Evolutionary conservation across 2,329 filamentous ascomycete genomes (phyloP), one percentile per base, ranked within the genome.

Genomic region (Scolecobasidium constrictum): DNA sequence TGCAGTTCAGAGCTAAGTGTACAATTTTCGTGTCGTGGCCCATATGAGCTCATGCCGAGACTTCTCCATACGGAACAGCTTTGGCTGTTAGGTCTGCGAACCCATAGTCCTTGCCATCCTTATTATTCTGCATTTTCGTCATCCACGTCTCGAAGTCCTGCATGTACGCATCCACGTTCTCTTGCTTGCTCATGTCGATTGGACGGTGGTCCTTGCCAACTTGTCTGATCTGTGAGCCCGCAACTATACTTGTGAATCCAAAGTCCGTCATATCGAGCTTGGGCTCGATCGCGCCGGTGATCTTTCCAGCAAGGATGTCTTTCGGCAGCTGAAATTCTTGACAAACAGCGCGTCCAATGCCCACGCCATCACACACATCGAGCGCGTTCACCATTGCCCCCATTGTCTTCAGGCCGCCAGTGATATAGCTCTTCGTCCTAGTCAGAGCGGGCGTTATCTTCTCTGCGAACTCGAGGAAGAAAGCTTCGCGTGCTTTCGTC

Each of bases 391-490:
- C 68, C 76, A 81, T 79, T 2, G 68, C 77, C 16, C 58, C 61
- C 0, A 65, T 68, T 1, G 70, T 71, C 43, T 70, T 66, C 47
- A 81, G 60, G 1, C 76, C 77, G 19, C 76, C 77, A 0, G 74
- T 78, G 31, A 80, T 61, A 49, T 76, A 80, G 0, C 63, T 66
- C 52, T 68, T 74, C 1, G 75, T 80, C 55, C 72, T 68, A 1
- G 47, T 62, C 33, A 74, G 55, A 7, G 54, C 57, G 22, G 69
- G 56, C 18, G 69, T 58, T 52, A 80, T 68, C 47, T 57, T 51
- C 45, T 78, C 68, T 0, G 75, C 75, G 47, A 76, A 77, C 4
- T 77, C 72, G 35, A 77, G 53, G 63, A 78, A 79, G 63, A 76
- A 78, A 2, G 71, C 67, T 51, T 77, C 74, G 4, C 73, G 62